Percentiles rank a stretch among this genome's conserved stretches.
These are phyloP conservation scores for Nakaseomyces uthaithaninus DNA, from an alignment of 1,139 yeast genomes.

Conservation along the genomic window DNA sequence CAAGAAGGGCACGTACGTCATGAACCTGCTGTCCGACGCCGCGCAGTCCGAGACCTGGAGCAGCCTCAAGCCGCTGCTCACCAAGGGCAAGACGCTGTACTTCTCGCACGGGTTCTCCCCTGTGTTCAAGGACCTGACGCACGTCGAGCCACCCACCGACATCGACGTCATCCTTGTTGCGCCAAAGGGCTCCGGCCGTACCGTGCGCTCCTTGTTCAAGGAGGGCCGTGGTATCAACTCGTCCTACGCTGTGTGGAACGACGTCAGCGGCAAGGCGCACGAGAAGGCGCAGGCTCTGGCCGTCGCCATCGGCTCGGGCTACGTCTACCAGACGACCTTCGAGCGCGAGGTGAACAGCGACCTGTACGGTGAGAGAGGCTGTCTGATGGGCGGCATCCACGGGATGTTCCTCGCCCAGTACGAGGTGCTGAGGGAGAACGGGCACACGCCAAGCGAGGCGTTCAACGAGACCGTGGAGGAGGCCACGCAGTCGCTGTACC, in stretches of 20 bases:
- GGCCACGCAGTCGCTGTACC: conserved; percentile 98
- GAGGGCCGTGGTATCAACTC: conserved; percentile 99
- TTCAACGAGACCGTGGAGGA: conserved; percentile 99
- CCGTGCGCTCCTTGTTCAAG: conserved; percentile 97
- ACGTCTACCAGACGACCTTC: conserved; percentile 98
- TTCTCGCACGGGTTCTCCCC: conserved; percentile 99
- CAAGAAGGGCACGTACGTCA: conserved; percentile 80
- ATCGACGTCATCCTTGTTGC: conserved; percentile 97
- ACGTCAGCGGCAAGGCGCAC: conserved; percentile 97
- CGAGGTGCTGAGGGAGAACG: conserved; percentile 98
- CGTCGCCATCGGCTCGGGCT: conserved; percentile 98
- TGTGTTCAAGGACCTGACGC: conserved; percentile 94
- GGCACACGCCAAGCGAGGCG: conserved; percentile 99
- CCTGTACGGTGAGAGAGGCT: conserved; percentile 99
- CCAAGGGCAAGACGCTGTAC: conserved; percentile 96
- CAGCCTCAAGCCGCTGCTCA: conserved; percentile 76
- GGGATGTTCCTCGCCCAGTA: conserved; percentile 99
- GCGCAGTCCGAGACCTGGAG: conserved; percentile 99
- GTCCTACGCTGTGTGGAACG: conserved; percentile 98
- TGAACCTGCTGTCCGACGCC: conserved; percentile 98
- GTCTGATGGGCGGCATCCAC: conserved; percentile 99
- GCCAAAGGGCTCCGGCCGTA: conserved; percentile 99
- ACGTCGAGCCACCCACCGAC: conserved; percentile 90
- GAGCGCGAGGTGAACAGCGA: conserved; percentile 99
- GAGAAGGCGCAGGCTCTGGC: conserved; percentile 98